phyloP scores from a whole-genome alignment of 139 green algal genomes.

The Coccomyxa sp. region DNA sequence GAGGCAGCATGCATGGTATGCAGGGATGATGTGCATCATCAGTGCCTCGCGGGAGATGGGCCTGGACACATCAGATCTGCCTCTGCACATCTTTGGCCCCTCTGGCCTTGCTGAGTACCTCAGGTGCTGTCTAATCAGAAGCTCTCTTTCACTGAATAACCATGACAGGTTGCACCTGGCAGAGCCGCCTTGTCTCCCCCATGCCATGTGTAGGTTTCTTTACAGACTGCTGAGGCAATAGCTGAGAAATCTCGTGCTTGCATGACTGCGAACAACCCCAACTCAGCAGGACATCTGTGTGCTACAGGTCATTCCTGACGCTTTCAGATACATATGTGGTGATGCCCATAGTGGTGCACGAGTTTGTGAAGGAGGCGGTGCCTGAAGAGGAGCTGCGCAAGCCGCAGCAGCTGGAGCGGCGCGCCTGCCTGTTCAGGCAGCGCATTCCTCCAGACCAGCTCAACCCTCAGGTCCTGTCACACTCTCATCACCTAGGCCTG shows the following conservation, averaged over 20 bases:
- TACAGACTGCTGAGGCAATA: no score
- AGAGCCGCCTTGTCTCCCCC: no score
- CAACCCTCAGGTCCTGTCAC: constrained; percentile 43
- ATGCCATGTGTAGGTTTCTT: no score
- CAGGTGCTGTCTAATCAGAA: constrained; percentile 13
- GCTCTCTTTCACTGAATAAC: no score
- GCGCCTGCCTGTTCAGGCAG: constrained; percentile 31
- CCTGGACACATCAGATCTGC: constrained; percentile 64
- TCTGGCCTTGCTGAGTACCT: constrained; percentile 64
- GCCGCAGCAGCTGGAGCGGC: constrained; percentile 17
- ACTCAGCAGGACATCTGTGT: no score
- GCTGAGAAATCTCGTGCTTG: no score
- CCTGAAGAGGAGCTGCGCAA: neutral
- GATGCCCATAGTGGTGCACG: constrained; percentile 73
- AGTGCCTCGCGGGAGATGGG: constrained; percentile 46
- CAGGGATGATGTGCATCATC: constrained; percentile 74
- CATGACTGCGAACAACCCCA: no score
- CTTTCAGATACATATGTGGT: constrained; percentile 61
- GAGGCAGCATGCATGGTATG: no score
- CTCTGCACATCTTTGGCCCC: constrained; percentile 79
- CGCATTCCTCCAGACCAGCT: constrained; percentile 69
- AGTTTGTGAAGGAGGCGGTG: constrained; percentile 39
- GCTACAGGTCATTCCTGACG: neutral
- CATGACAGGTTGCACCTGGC: no score
- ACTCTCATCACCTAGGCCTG: no score